Evolutionary conservation across 2,329 filamentous ascomycete species (phyloP), one percentile per base, ranked within the genome.

Genomic region (Clarireedia homoeocarpa): DNA sequence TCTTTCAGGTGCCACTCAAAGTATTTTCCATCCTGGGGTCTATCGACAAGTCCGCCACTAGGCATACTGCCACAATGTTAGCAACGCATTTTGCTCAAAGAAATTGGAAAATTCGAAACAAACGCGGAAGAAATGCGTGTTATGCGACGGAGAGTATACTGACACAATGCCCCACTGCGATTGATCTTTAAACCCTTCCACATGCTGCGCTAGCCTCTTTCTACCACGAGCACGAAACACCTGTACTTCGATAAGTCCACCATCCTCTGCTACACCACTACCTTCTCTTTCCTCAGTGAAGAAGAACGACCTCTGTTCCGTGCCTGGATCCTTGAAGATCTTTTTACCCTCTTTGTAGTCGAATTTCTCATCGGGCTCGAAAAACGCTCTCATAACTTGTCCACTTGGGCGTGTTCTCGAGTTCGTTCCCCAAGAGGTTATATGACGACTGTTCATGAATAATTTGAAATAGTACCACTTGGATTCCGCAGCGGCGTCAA

Each of bases 1-100:
- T 83, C 81, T 23, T 74, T 63, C 3, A 83, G 69, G 45, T 73
- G 67, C 69, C 76, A 84, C 59, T 80, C 73, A 61, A 78, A 82
- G 65, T 74, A 82, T 10, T 67, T 72, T 10, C 74, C 72, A 46
- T 78, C 72, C 61, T 80, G 71, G 3, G 79, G 77, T 17, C 71
- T 71, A 17, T 81, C 75, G 2, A 83, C 55, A 6, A 83, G 68
- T 14, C 80, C 79, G n/a, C 74, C 74, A 39, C 75, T 81, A 2
- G 77, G 74, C 42, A 77, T 74, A 2, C 80, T 82, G 38, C 52
- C 12, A 53, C 17, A 5, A n/a, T 40, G 27, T 58, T 30, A 58
- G 42, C 44, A n/a, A 20, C 5, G 4, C 5, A 15, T 14, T 48
- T 20, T 23, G 4, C 9, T 51, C 12, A 15, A 26, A 12, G 10